Base-by-base conservation (phyloP, 148 eudicot species). In the Salicornia ramosissima region DNA sequence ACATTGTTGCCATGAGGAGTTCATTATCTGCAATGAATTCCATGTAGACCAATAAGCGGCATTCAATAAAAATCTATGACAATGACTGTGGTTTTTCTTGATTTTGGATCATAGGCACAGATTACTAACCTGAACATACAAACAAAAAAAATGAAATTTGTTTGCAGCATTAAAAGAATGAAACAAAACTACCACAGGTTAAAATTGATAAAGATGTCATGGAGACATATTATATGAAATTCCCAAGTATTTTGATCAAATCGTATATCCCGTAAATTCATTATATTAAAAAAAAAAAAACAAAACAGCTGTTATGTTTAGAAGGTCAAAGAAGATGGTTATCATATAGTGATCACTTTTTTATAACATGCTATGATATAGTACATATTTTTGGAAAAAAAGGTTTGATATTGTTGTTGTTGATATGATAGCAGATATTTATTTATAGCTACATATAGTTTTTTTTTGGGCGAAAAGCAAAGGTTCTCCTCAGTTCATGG, bases 21-120 rank as follows among this genome's bases (percentile, higher is more conserved):
- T 82, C 87, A 67, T 84, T 86, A 40, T 71, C 90, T 86, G 84
- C 62, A 39, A 51, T 49, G 25, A 57, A 4, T 45, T n/a, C 40
- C 40, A 36, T 36, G 8, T 36, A 53, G 9, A 25, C 13, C 42
- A 31, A 30, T n/a, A 42, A 49, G 40, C 40, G 30, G 18, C 40
- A 47, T 30, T 67, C 18, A 50, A 11, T 21, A 10, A 60, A 60
- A 18, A 60, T n/a, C 25, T 6, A 58, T 18, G 22, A 19, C 4
- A 60, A 58, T 28, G 5, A 29, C 6, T 18, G 13, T 9, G 40
- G 22, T 29, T 30, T 30, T 58, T n/a, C n/a, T n/a, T n/a, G n/a
- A 18, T 28, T 13, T 54, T 9, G 60, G 18, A 24, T 55, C 12
- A 55, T 0, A 55, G 31, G 34, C 6, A 2, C 15, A 26, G 34